A percentile compares a stretch with the other conserved stretches of the same genome.
Evolutionary conservation across 106 monocot genomes (phyloP).

Genomic region (Ottelia alismoides): DNA sequence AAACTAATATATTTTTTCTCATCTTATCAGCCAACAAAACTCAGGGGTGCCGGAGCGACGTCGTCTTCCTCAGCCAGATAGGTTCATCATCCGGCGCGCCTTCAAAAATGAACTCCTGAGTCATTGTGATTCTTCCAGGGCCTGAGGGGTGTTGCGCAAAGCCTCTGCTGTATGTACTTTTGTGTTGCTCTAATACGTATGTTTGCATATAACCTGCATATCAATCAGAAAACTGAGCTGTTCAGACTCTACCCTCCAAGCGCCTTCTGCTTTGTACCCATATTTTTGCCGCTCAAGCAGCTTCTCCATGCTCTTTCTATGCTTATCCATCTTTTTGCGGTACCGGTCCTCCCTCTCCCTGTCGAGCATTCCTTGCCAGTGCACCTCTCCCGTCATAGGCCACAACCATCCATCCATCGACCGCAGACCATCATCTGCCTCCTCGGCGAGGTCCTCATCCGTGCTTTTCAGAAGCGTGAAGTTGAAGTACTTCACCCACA

Average conservation of each 20-base stretch:
- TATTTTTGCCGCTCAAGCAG: conserved; percentile 66
- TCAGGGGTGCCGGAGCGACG: no score
- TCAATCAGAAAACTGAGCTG: no score
- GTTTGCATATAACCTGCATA: no score
- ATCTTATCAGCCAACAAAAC: no score
- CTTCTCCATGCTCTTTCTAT: conserved; percentile 62
- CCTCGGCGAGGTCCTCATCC: conserved; percentile 95
- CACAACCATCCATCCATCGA: conserved; percentile 41
- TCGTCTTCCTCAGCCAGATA: no score
- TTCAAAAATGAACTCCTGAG: no score
- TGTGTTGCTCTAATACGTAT: no score
- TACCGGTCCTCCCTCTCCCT: conserved; percentile 75
- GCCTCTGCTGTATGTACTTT: no score
- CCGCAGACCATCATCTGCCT: conserved; percentile 55
- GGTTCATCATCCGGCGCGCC: no score
- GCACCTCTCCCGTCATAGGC: conserved; percentile 85
- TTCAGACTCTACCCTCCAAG: conserved; percentile 17
- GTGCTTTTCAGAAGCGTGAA: conserved; percentile 59
- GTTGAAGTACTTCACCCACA: conserved; percentile 81
- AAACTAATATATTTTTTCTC: no score
- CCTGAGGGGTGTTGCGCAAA: no score
- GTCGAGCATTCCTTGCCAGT: conserved; percentile 58
- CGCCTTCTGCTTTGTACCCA: conserved; percentile 88
- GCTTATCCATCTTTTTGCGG: conserved; percentile 74
- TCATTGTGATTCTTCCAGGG: no score